Evolutionary conservation across 805 yeast species (phyloP).

Genomic region (Kuraishia cidri): DNA sequence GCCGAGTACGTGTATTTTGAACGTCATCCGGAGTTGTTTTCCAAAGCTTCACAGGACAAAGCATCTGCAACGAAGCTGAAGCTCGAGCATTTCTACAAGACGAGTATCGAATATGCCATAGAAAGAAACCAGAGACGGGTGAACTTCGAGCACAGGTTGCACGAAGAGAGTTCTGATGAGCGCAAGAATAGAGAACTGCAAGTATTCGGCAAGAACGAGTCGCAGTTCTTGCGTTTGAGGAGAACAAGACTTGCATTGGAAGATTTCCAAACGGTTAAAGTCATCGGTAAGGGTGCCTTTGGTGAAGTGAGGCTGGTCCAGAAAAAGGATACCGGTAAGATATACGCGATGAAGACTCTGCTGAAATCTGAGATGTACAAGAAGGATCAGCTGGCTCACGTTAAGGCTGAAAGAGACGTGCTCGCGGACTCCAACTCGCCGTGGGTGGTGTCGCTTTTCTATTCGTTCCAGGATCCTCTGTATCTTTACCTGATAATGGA

Average conservation of each 20-base stretch:
- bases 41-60: slow-evolving; percentile 70
- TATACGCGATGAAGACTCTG: slow-evolving; percentile 90
- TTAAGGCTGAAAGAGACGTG: slow-evolving; percentile 93
- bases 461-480: slow-evolving; percentile 73
- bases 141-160: slow-evolving; percentile 67
- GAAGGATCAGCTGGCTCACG: slow-evolving; percentile 91
- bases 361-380: slow-evolving; percentile 89
- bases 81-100: slow-evolving; percentile 77
- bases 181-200: slow-evolving; percentile 75
- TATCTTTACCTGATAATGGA: slow-evolving; percentile 77
- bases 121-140: slow-evolving; percentile 92
- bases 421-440: slow-evolving; percentile 85
- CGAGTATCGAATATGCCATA: slow-evolving; percentile 84
- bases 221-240: slow-evolving; percentile 75
- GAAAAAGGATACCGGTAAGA: slow-evolving; percentile 84
- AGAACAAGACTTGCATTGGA: slow-evolving; percentile 77
- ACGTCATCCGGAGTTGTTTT: slow-evolving; percentile 72
- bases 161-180: slow-evolving; percentile 76
- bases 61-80: slow-evolving; percentile 78
- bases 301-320: slow-evolving; percentile 96
- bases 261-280: slow-evolving; percentile 85
- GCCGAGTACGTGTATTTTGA: slow-evolving; percentile 61
- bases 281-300: slow-evolving; percentile 93
- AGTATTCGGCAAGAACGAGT: slow-evolving; percentile 80
- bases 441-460: slow-evolving; percentile 79